Conservation (phyloP, 305 asterid species). For the Plantago lanceolata region DNA sequence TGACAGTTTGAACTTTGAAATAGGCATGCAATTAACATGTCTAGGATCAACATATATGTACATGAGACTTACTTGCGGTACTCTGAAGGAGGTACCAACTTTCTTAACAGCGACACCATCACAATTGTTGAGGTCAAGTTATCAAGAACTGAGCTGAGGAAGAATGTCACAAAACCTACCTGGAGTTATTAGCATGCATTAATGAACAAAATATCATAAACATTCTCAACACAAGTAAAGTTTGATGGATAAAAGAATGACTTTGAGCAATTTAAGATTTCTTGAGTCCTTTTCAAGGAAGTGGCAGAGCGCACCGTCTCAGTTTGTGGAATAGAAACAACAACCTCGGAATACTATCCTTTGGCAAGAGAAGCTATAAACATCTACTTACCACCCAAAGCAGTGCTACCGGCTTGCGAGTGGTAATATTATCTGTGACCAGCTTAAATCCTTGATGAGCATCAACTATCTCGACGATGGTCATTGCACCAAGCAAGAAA, state of each 20-base stretch:
- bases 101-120: conserved; percentile 93
- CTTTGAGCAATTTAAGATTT: not conserved
- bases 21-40: not conserved
- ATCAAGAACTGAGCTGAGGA: conserved; percentile 90
- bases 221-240: too few species aligned
- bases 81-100: conserved; percentile 92
- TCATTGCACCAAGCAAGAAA: conserved; percentile 97
- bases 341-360: too few species aligned
- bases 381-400: conserved; percentile 92
- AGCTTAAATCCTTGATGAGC: conserved; percentile 99
- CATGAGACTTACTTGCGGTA: conserved; percentile 73
- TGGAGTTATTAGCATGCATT: conserved; percentile 39
- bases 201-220: conserved; percentile 4
- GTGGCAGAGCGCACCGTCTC: conserved; percentile 5
- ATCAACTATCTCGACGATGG: conserved; percentile 94
- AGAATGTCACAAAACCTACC: conserved; percentile 89
- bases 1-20: not conserved
- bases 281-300: not conserved
- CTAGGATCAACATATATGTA: not conserved
- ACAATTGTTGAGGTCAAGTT: conserved; percentile 95
- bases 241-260: not conserved
- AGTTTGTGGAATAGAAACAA: conserved; percentile 7
- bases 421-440: conserved; percentile 88
- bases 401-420: conserved; percentile 85
- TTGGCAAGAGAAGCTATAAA: conserved; percentile 9